Percentiles rank a stretch among this genome's conserved stretches.
Conservation (phyloP, 257 asterid species). For the Jacaranda mimosifolia region DNA sequence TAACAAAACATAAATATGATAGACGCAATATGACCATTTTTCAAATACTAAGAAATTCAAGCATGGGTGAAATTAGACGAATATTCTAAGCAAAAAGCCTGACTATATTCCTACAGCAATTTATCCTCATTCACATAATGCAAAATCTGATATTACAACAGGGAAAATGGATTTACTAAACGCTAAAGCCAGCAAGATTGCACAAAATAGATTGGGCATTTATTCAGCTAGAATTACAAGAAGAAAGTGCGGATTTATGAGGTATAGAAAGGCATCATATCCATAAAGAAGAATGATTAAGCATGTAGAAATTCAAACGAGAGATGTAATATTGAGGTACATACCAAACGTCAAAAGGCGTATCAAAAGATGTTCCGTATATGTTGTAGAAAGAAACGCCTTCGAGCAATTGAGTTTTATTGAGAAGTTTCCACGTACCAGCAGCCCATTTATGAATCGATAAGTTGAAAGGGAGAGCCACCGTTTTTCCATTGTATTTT, state of each 20-base stretch:
- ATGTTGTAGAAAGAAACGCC: slow-evolving; percentile 83
- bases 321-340: slow-evolving; percentile 32
- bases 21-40: background rate
- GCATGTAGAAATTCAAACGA: slow-evolving; percentile 15
- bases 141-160: no score
- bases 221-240: no score
- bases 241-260: no score
- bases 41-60: background rate
- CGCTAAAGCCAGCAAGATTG: no score
- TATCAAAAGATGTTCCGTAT: slow-evolving; percentile 81
- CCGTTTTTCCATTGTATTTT: slow-evolving; percentile 60
- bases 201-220: no score
- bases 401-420: slow-evolving; percentile 62
- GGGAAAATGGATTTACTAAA: no score
- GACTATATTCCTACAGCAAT: no score
- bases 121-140: no score
- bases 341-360: slow-evolving; percentile 90
- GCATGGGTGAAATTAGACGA: background rate
- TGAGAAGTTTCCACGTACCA: slow-evolving; percentile 70
- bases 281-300: no score
- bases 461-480: slow-evolving; percentile 80
- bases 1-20: slow-evolving; percentile 9
- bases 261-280: no score
- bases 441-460: slow-evolving; percentile 75
- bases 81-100: no score